Percentiles rank a stretch among this genome's conserved stretches.
These are phyloP conservation scores for Setaria viridis DNA, from an alignment of 202 grass and related monocot species.

Conservation along the genomic window DNA sequence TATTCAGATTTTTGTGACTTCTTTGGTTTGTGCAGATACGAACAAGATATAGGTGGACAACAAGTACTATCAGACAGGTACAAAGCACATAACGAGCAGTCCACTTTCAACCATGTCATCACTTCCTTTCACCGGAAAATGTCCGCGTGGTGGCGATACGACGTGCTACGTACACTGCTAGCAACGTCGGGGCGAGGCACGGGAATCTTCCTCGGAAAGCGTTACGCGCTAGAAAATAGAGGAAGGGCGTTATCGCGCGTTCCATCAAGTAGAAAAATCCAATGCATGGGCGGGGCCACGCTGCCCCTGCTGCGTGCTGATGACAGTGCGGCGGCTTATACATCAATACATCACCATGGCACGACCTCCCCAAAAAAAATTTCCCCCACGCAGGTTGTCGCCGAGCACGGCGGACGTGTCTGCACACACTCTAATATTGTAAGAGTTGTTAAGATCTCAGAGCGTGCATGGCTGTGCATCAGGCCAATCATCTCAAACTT, in stretches of 20 bases:
- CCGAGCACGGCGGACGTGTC: slow-evolving; percentile 33
- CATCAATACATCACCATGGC: slow-evolving; percentile 26
- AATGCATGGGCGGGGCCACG: slow-evolving; percentile 37
- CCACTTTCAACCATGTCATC: background rate
- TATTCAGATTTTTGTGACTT: background rate
- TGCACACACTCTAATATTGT: background rate
- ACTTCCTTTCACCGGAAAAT: too few relatives aligned
- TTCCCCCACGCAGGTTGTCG: background rate
- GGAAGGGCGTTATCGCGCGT: background rate
- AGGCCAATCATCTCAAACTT: slow-evolving; percentile 13
- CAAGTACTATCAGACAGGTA: background rate
- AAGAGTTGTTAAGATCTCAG: slow-evolving; percentile 1
- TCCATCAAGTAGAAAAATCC: slow-evolving; percentile 29
- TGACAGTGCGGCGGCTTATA: slow-evolving; percentile 26
- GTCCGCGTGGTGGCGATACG: background rate
- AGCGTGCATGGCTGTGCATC: background rate
- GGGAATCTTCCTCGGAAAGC: slow-evolving; percentile 47
- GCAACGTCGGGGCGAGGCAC: background rate
- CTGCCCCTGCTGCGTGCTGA: slow-evolving; percentile 23
- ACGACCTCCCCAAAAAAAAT: background rate
- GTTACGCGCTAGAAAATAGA: slow-evolving; percentile 28
- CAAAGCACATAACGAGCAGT: background rate
- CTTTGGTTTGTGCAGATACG: background rate
- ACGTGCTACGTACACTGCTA: background rate
- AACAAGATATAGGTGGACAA: too few relatives aligned